phyloP scores from a whole-genome alignment of 2,329 filamentous ascomycete genomes.

The Parascedosporium putredinis region DNA sequence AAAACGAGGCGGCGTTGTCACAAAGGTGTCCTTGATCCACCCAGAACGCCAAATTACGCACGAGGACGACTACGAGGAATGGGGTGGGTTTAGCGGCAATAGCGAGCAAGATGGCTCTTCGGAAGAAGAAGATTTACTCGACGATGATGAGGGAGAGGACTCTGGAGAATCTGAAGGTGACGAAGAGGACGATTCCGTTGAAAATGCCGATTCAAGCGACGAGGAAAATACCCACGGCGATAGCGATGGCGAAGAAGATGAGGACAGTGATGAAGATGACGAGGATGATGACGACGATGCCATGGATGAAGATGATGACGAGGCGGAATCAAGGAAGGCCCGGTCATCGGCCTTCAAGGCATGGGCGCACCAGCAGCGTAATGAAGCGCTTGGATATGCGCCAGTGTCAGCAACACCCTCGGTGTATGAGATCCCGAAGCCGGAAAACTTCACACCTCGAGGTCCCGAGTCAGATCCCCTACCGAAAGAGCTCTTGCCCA shows the following conservation, averaged over 20 bases:
- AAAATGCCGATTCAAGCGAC: neutral
- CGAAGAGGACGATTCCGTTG: too few relatives aligned
- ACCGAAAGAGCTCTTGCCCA: conserved; percentile 54
- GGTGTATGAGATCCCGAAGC: conserved; percentile 41
- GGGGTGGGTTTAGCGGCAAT: conserved; percentile 51
- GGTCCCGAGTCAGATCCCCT: conserved; percentile 61
- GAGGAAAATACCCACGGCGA: conserved; percentile 23
- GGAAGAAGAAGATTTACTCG: conserved; percentile 17
- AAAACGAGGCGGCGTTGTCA: conserved; percentile 52
- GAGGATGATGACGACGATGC: conserved; percentile 22
- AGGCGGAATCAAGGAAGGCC: conserved; percentile 19
- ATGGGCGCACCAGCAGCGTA: conserved; percentile 82
- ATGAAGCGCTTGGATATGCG: conserved; percentile 64
- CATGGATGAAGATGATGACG: conserved; percentile 20
- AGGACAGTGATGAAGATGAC: conserved; percentile 18
- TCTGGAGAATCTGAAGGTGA: conserved; percentile 14
- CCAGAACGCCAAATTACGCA: conserved; percentile 29
- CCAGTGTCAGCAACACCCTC: conserved; percentile 30
- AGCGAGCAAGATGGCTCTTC: conserved; percentile 22
- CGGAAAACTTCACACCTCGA: conserved; percentile 55
- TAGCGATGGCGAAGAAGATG: conserved; percentile 16
- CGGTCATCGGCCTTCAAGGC: conserved; percentile 69
- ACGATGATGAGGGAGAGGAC: neutral
- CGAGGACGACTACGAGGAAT: conserved; percentile 38
- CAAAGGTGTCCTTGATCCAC: conserved; percentile 36